Evolutionary conservation across 2,329 filamentous ascomycete species (phyloP).

Genomic region (Hypoxylon sp.): DNA sequence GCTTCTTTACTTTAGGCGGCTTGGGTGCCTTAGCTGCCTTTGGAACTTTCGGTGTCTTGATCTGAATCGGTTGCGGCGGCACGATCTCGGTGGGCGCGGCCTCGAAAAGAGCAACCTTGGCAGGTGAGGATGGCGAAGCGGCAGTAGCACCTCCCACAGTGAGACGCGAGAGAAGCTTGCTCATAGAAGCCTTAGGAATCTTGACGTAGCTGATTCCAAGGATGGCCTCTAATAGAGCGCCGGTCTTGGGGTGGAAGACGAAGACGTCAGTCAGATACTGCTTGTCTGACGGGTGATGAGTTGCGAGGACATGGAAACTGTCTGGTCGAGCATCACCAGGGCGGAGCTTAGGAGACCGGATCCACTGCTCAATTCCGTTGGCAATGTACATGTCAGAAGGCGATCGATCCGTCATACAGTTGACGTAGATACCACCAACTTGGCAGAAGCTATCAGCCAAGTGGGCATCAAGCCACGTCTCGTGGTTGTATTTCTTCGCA

Average conservation of each 20-base stretch:
- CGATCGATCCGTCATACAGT: conserved; percentile 54
- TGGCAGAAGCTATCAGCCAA: conserved; percentile 57
- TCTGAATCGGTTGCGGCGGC: conserved; percentile 2
- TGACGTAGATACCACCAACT: conserved; percentile 57
- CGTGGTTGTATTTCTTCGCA: conserved; percentile 37
- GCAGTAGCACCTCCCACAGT: conserved; percentile 28
- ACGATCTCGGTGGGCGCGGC: conserved; percentile 37
- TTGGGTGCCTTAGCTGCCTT: conserved; percentile 26
- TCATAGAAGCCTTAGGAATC: conserved; percentile 52
- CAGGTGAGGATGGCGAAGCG: conserved; percentile 28
- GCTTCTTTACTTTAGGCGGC: conserved; percentile 29
- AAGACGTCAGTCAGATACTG: conserved; percentile 56
- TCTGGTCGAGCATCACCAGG: conserved; percentile 29
- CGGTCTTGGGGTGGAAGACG: conserved; percentile 53
- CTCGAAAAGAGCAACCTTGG: conserved; percentile 34
- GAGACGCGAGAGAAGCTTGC: conserved; percentile 52
- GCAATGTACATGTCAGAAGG: conserved; percentile 55
- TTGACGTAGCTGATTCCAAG: conserved; percentile 55
- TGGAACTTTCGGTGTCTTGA: conserved; percentile 9
- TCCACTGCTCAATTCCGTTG: conserved; percentile 54
- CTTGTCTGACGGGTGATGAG: conserved; percentile 48
- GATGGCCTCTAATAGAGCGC: conserved; percentile 54
- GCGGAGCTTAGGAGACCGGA: conserved; percentile 52
- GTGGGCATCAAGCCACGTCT: conserved; percentile 51
- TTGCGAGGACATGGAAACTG: conserved; percentile 44